Evolutionary conservation across 805 yeast species (phyloP).

Genomic region (Ogataea sp.): DNA sequence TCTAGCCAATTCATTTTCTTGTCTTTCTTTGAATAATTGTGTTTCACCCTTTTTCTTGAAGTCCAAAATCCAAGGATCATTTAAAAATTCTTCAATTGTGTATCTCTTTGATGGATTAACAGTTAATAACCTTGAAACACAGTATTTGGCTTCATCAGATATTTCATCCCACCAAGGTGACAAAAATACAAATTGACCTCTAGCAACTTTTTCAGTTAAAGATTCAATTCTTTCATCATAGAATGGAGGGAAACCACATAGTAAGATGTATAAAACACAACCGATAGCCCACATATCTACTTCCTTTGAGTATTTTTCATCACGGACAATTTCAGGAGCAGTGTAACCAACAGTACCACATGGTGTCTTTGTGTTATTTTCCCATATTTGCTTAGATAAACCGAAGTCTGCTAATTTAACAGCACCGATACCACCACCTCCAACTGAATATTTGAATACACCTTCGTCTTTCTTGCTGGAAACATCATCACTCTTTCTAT

Average conservation of each 20-base stretch:
- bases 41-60: slow-evolving; percentile 20
- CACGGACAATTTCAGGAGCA: slow-evolving; percentile 96
- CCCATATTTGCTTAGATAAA: slow-evolving; percentile 82
- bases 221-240: slow-evolving; percentile 75
- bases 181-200: slow-evolving; percentile 67
- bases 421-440: slow-evolving; percentile 87
- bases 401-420: slow-evolving; percentile 96
- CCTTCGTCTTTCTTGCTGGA: slow-evolving; percentile 81
- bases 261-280: slow-evolving; percentile 84
- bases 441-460: slow-evolving; percentile 64
- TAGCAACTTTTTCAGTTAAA: slow-evolving; percentile 71
- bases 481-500: slow-evolving; percentile 63
- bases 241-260: slow-evolving; percentile 98
- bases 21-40: slow-evolving; percentile 8
- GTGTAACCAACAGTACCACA: slow-evolving; percentile 99
- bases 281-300: slow-evolving; percentile 99
- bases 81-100: slow-evolving; percentile 61
- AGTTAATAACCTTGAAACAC: slow-evolving; percentile 58
- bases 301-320: slow-evolving; percentile 84
- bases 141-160: slow-evolving; percentile 55
- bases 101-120: slow-evolving; percentile 65
- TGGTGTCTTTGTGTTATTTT: slow-evolving; percentile 87
- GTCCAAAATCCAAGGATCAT: slow-evolving; percentile 66
- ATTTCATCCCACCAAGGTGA: slow-evolving; percentile 91
- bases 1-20: slow-evolving; percentile 8